A percentile compares a stretch with the other conserved stretches of the same genome.
Evolutionary conservation across 2,329 filamentous ascomycete species (phyloP).

Genomic region (Lachnellula occidentalis): DNA sequence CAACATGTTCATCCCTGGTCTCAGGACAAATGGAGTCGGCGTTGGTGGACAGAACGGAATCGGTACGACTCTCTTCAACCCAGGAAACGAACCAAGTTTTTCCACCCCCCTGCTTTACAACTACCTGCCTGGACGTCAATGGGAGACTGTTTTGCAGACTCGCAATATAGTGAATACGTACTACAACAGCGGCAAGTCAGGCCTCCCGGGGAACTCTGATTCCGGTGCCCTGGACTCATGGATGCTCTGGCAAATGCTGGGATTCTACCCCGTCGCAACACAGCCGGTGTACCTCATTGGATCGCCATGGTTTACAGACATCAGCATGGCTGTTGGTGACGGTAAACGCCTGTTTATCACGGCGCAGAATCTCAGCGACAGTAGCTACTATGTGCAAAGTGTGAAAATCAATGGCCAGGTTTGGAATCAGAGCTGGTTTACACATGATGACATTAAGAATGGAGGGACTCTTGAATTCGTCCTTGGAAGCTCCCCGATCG

Average conservation of each 20-base stretch:
- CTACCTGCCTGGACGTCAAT: conserved; percentile 36
- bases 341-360: conserved; percentile 39
- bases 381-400: conserved; percentile 42
- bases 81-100: conserved; percentile 50
- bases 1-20: conserved; percentile 39
- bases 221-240: conserved; percentile 1
- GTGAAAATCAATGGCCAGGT: conserved; percentile 15
- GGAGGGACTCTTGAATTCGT: conserved; percentile 17
- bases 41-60: conserved; percentile 15
- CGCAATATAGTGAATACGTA: conserved; percentile 36
- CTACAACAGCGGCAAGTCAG: conserved; percentile 35
- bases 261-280: conserved; percentile 50
- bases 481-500: conserved; percentile 8
- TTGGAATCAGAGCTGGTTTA: conserved; percentile 20
- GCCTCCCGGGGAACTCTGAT: conserved; percentile 37
- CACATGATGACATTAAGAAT: conserved; percentile 18
- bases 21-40: conserved; percentile 22
- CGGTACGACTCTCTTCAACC: conserved; percentile 40
- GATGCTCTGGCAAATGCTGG: conserved; percentile 40
- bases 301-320: conserved; percentile 40
- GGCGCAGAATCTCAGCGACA: conserved; percentile 37
- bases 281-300: conserved; percentile 52
- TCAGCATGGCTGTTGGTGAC: conserved; percentile 32
- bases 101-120: conserved; percentile 50
- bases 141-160: conserved; percentile 33